Percentiles rank a stretch among this genome's conserved stretches.
phyloP scores from a whole-genome alignment of 495 filamentous ascomycete species.

The Talaromyces wortmannii region DNA sequence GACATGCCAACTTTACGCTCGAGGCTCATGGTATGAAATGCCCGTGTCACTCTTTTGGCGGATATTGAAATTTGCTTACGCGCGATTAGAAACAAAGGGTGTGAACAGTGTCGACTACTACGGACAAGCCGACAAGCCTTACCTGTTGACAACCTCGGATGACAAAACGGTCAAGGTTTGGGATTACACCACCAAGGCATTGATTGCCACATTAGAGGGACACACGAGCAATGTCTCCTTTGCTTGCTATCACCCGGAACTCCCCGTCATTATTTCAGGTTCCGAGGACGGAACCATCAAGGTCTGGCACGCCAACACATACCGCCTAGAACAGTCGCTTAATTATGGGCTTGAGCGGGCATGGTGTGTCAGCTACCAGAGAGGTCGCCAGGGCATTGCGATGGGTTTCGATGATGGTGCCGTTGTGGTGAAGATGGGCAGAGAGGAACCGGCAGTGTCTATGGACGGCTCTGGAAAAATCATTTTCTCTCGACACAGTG shows the following conservation, averaged over 20 bases:
- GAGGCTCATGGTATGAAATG: constrained; percentile 62
- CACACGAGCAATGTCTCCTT: constrained; percentile 99
- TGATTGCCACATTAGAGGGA: constrained; percentile 94
- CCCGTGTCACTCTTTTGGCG: background rate
- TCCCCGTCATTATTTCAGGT: constrained; percentile 97
- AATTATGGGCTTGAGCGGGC: constrained; percentile 93
- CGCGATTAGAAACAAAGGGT: constrained; percentile 73
- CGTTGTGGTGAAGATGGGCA: constrained; percentile 94
- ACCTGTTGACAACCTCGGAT: constrained; percentile 93
- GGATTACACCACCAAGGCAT: constrained; percentile 97
- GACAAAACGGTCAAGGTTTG: constrained; percentile 93
- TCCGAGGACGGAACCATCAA: constrained; percentile 97
- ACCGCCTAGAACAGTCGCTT: constrained; percentile 88
- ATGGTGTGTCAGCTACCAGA: constrained; percentile 95
- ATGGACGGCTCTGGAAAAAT: constrained; percentile 96
- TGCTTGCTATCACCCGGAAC: constrained; percentile 93
- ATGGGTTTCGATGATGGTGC: constrained; percentile 98
- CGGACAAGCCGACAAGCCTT: constrained; percentile 92
- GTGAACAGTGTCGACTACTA: constrained; percentile 99
- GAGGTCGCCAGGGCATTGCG: constrained; percentile 85
- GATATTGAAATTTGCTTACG: background rate
- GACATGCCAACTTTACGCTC: constrained; percentile 86
- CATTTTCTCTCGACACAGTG: constrained; percentile 90
- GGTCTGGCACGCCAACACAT: constrained; percentile 98
- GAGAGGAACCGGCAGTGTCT: constrained; percentile 94